Evolutionary conservation across 2,329 filamentous ascomycete genomes (phyloP), one percentile per base, ranked within the genome.

Genomic region (Colletotrichum tropicale): DNA sequence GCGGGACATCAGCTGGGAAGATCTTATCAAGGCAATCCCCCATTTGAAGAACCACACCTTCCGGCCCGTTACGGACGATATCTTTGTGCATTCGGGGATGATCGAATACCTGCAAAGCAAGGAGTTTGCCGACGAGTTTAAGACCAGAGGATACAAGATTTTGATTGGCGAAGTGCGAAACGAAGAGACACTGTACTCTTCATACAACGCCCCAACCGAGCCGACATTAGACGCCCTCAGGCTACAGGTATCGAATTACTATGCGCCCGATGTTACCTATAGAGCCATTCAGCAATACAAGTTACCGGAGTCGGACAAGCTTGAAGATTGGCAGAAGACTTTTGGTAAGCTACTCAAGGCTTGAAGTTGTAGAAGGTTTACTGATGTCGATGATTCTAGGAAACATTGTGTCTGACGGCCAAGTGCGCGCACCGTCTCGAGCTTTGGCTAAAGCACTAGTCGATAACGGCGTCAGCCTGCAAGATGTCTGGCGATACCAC

Each of bases 1-100:
- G 7, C 81, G 86, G 10, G 67, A 79, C 7, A 77, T 86, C 5
- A 79, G 78, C 6, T 77, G 80, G 3, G 69, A 78, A 2, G 81
- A 85, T 18, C 79, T 88, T 4, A 77, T 85, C 3, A 75, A 76
- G 5, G 81, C 82, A 0, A 82, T 87, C 18, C 79, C 81, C n/a
- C 77, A 85, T 10, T 78, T 88, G 34, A 82, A 87, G 70, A 82
- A 86, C 61, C 86, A 88, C 75, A 88, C 86, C 0, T 88, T 88
- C 80, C 84, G 87, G 3, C 85, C 86, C 1, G 82, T 87, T 8
- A 88, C 86, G 0, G 86, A 88, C 62, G 81, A 82, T 9, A 36
- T 83, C 1, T 88, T 88, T 71, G 82, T 88, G 21, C 81, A 83
- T 10, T 72, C 80, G 1, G 83, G 81, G 0, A 85, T 88, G 77